Percentiles rank a stretch among this genome's conserved stretches.
Evolutionary conservation across 2,329 filamentous ascomycete species (phyloP).

Genomic region (Pyrenochaeta sp.): DNA sequence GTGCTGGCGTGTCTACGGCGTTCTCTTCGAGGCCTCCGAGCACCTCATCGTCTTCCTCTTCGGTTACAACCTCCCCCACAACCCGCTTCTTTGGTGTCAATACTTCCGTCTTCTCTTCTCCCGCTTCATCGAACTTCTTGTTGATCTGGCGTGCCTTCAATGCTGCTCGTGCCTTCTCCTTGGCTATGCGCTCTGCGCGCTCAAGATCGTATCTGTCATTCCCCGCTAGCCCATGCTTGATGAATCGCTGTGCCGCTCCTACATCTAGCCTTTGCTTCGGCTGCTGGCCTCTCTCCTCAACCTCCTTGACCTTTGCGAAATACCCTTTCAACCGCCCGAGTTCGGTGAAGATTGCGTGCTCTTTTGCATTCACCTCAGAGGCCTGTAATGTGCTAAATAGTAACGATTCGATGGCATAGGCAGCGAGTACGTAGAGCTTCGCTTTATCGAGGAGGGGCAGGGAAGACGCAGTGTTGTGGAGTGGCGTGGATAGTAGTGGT

Average conservation of each 20-base stretch:
- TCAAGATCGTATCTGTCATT: constrained; percentile 57
- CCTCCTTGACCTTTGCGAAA: constrained; percentile 86
- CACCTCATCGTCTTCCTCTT: constrained; percentile 19
- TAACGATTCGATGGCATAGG: constrained; percentile 90
- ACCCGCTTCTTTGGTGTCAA: constrained; percentile 37
- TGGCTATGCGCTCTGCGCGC: constrained; percentile 45
- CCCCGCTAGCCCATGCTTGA: constrained; percentile 77
- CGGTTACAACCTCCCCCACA: constrained; percentile 23
- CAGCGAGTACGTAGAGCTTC: constrained; percentile 87
- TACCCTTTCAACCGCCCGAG: constrained; percentile 88
- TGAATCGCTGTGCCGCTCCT: constrained; percentile 79
- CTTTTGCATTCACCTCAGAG: constrained; percentile 79
- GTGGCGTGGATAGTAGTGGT: constrained; percentile 72
- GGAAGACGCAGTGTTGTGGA: constrained; percentile 76
- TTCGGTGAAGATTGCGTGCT: constrained; percentile 86
- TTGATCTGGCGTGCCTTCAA: constrained; percentile 33
- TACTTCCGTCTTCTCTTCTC: constrained; percentile 24
- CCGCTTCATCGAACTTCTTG: constrained; percentile 40
- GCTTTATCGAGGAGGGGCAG: constrained; percentile 93
- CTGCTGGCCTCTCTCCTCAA: constrained; percentile 61
- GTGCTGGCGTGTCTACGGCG: neutral
- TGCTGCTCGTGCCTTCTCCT: constrained; percentile 43
- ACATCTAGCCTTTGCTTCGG: constrained; percentile 72
- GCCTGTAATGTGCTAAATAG: constrained; percentile 85
- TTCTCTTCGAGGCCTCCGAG: constrained; percentile 25